phyloP scores from a whole-genome alignment of 2,329 filamentous ascomycete genomes.

The Trichoderma koningii region DNA sequence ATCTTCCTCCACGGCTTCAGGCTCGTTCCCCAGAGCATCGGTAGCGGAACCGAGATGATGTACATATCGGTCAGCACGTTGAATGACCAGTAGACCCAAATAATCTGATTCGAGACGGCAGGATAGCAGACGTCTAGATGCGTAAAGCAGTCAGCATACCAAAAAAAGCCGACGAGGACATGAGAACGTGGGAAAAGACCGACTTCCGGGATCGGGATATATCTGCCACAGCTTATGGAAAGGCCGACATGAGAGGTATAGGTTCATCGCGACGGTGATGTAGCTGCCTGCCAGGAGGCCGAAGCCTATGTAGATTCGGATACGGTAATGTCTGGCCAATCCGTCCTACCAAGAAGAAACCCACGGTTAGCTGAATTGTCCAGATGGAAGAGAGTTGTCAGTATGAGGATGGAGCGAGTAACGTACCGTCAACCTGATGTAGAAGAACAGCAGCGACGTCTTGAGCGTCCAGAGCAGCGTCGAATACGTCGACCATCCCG shows the following conservation, averaged over 20 bases:
- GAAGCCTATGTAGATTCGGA: constrained; percentile 54
- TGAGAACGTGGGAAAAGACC: constrained; percentile 32
- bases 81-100: constrained; percentile 54
- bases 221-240: constrained; percentile 61
- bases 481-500: constrained; percentile 58
- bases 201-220: constrained; percentile 57
- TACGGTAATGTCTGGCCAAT: constrained; percentile 37
- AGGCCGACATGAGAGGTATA: constrained; percentile 56
- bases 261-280: constrained; percentile 50
- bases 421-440: constrained; percentile 51
- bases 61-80: constrained; percentile 61
- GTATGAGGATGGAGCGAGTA: not conserved
- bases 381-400: not conserved
- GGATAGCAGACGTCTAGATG: constrained; percentile 49
- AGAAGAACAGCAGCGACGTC: constrained; percentile 58
- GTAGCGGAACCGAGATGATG: constrained; percentile 59
- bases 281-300: constrained; percentile 52
- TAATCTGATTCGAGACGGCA: constrained; percentile 52
- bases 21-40: constrained; percentile 49
- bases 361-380: not conserved
- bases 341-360: not conserved
- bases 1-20: constrained; percentile 43
- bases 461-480: constrained; percentile 59
- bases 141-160: constrained; percentile 1
- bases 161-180: not conserved